Base-by-base conservation (phyloP, 176 grass and related monocot species). In the Raddia distichophylla region DNA sequence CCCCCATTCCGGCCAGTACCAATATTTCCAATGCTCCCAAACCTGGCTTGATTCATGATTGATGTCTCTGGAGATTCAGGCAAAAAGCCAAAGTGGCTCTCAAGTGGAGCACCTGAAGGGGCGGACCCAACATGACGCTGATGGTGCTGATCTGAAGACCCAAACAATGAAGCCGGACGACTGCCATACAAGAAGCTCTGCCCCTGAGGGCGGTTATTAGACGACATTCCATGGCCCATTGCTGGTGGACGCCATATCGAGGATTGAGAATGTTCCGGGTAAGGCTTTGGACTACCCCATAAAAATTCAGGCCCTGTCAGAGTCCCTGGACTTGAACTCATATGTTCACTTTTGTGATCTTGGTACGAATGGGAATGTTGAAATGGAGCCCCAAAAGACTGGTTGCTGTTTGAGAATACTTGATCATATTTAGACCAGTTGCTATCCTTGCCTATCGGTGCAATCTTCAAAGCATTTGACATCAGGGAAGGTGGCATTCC, bases 221-320 rank as follows among this genome's bases (percentile, higher is more conserved):
- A 86, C 71, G 78, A 59, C 11, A 94, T 78, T 77, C 76, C 64
- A 85, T 47, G 83, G 1, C 90, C 88, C 22, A 66, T 78, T 69
- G 79, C 60, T 19, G 75, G 93, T 66, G 97, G 80, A 13, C 72
- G 89, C 97, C 91, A 93, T 67, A 86, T 73, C 66, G 88, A 87
- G 60, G 93, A 89, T 50, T 94, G 91, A 17, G 88, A 88, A 85
- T 84, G 89, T 40, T 99, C 97, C 16, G 80, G 86, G 79, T 95
- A 93, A n/a, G 85, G 85, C 82, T 88, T 96, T 44, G 85, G 89
- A 84, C 93, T 99, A 18, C 93, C 97, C 97, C 97, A 99, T 8
- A 99, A 87, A 93, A 99, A 99, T 40, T 99, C 93, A 1, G 89
- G 89, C 35, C 97, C 97, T 52, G 85, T 92, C 80, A 99, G 86